A percentile compares a stretch with the other conserved stretches of the same genome.
Evolutionary conservation across 176 grass and related monocot species (phyloP).

Genomic region (Miscanthus lutarioriparius): DNA sequence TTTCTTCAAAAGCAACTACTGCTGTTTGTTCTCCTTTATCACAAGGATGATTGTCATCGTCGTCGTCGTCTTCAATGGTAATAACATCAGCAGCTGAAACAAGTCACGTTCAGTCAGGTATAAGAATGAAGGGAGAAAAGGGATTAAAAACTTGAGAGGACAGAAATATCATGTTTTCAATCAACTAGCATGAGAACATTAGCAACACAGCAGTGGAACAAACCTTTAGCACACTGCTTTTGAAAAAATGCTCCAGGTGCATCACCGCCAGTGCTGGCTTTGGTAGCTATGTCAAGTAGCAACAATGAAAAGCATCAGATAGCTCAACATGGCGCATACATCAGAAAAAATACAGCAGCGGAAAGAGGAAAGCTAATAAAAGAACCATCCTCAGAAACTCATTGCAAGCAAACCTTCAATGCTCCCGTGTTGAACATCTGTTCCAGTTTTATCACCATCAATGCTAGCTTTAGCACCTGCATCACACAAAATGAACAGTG

Average conservation of each 20-base stretch:
- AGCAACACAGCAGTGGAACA: neutral
- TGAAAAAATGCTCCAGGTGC: neutral
- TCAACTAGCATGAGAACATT: neutral
- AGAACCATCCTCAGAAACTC: neutral
- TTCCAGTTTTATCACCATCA: no score
- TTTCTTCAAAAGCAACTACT: neutral
- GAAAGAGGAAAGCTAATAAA: slow-evolving; percentile 13
- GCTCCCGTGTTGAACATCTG: neutral
- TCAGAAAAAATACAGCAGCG: neutral
- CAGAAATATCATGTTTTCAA: neutral
- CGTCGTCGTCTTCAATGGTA: slow-evolving; percentile 32
- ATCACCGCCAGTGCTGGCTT: slow-evolving; percentile 16
- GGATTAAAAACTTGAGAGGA: neutral
- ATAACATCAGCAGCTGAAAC: slow-evolving; percentile 30
- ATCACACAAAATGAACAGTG: no score
- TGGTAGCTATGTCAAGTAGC: neutral
- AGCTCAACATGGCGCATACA: neutral
- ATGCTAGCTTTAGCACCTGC: no score
- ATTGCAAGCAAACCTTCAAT: slow-evolving; percentile 30
- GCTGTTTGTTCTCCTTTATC: neutral
- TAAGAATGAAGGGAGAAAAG: neutral
- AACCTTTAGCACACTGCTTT: slow-evolving; percentile 35
- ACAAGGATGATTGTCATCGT: neutral
- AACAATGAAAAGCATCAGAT: slow-evolving; percentile 7
- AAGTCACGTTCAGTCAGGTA: slow-evolving; percentile 6